Evolutionary conservation across 805 yeast species (phyloP).

Genomic region (Candida quercuum): DNA sequence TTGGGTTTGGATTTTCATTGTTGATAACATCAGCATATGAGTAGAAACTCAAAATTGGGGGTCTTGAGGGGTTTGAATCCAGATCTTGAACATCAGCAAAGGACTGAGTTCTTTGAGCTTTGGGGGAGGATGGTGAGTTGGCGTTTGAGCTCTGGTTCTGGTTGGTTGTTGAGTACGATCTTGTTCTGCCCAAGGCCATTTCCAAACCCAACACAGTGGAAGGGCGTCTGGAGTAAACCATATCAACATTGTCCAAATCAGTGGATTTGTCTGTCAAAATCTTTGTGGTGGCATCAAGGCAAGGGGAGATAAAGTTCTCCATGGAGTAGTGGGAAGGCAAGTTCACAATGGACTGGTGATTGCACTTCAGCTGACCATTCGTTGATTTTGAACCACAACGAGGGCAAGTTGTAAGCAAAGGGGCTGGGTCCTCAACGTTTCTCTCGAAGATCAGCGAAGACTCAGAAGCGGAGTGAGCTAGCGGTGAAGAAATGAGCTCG

Average conservation of each 20-base stretch:
- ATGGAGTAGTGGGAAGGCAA: constrained; percentile 35
- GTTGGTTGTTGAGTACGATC: constrained; percentile 13
- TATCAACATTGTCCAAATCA: constrained; percentile 64
- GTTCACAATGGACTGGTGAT: constrained; percentile 26
- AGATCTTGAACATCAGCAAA: constrained; percentile 19
- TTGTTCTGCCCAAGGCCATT: constrained; percentile 33
- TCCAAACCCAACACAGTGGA: constrained; percentile 45
- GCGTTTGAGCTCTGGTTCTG: constrained; percentile 1
- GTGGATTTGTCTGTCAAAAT: constrained; percentile 50
- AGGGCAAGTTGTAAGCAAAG: constrained; percentile 20
- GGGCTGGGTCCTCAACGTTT: constrained; percentile 54
- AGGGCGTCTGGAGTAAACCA: constrained; percentile 59
- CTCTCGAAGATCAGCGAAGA: constrained; percentile 58
- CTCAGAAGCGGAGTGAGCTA: constrained; percentile 12
- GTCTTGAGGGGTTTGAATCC: constrained; percentile 17
- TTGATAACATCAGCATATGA: constrained; percentile 77
- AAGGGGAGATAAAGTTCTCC: constrained; percentile 77
- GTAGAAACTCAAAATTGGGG: constrained; percentile 41
- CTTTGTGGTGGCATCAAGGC: constrained; percentile 71
- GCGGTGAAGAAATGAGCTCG: not conserved
- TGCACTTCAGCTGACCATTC: constrained; percentile 17
- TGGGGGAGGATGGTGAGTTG: constrained; percentile 15
- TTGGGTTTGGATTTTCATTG: constrained; percentile 52
- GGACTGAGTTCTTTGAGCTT: constrained; percentile 18
- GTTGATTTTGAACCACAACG: constrained; percentile 21